Evolutionary conservation across 2,329 filamentous ascomycete genomes (phyloP), one percentile per base, ranked within the genome.

Genomic region (Penicillium sp.): DNA sequence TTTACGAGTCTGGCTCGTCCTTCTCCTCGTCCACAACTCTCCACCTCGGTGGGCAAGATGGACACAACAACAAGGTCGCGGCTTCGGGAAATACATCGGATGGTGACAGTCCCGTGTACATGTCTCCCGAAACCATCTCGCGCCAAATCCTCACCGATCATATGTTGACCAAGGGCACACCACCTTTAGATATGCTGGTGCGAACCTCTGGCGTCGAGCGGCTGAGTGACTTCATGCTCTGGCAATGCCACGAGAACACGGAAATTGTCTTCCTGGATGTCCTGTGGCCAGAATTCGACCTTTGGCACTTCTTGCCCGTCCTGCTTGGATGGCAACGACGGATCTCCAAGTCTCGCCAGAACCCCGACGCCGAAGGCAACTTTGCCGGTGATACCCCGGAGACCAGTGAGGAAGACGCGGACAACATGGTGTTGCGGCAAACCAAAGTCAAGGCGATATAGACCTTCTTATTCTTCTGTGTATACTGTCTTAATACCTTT

Each of bases 171-270:
- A 87, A 90, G 53, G 87, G 88, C 57, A 89, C 91, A 65, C 95
- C 95, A 17, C 95, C 95, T 0, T 82, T 98, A 45, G 95, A 99
- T 73, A 85, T 99, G 13, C 88, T 99, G 58, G 86, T 99, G 55
- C 88, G 95, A 55, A 99, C 95, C 4, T 97, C 93, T 65, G 94
- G 93, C 30, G 95, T 99, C 15, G 90, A 93, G 77, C 86, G 95
- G 53, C 82, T 99, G 62, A 97, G 93, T 74, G 95, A 99, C 76
- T 99, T 98, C 72, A 95, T 99, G 93, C 88, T 99, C 37, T 99
- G 95, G 95, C 95, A 99, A 79, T 95, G 92, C 71, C 93, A 98
- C 74, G 88, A 97, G 73, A 85, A 94, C 66, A 97, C 95, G 0
- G 91, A 96, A 63, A 90, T 99, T 66, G 92, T 96, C 62, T 99